A percentile compares a stretch with the other conserved stretches of the same genome.
phyloP scores from a whole-genome alignment of 176 grass and related monocot genomes.

The Alopecurus myosuroides region DNA sequence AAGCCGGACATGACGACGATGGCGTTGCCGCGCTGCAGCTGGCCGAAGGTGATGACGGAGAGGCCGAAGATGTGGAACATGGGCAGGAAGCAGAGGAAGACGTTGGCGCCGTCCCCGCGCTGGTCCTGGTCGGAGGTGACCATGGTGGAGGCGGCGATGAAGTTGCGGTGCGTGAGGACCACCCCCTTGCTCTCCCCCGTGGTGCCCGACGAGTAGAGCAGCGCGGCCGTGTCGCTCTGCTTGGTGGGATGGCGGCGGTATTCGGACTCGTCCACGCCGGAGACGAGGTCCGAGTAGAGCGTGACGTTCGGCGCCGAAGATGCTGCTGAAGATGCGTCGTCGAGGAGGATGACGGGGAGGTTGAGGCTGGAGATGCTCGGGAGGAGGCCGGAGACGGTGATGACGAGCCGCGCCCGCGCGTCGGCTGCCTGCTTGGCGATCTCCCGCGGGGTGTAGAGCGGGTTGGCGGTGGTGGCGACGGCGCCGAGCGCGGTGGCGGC shows the following conservation, averaged over 20 bases:
- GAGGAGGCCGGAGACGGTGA: constrained; percentile 59
- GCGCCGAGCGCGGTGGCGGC: constrained; percentile 58
- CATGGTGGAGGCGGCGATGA: constrained; percentile 55
- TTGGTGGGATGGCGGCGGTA: constrained; percentile 43
- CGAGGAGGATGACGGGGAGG: constrained; percentile 69
- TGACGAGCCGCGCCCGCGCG: constrained; percentile 38
- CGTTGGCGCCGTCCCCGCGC: constrained; percentile 53
- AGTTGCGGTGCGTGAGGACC: constrained; percentile 86
- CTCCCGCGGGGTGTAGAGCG: constrained; percentile 66
- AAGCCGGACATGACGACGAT: constrained; percentile 71
- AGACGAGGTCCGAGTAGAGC: constrained; percentile 54
- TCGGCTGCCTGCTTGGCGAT: constrained; percentile 72
- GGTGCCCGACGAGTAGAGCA: constrained; percentile 93
- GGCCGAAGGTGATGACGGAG: constrained; percentile 58
- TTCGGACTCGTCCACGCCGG: constrained; percentile 13
- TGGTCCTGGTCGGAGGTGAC: constrained; percentile 63
- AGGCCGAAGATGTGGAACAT: constrained; percentile 99
- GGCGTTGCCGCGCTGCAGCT: constrained; percentile 66
- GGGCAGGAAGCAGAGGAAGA: constrained; percentile 93
- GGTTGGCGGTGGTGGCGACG: constrained; percentile 76
- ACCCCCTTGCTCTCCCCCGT: constrained; percentile 95
- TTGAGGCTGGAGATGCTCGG: constrained; percentile 35
- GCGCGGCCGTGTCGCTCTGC: constrained; percentile 60
- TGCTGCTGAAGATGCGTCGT: background rate
- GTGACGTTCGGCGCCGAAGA: constrained; percentile 5